A percentile compares a stretch with the other conserved stretches of the same genome.
Evolutionary conservation across 2,329 filamentous ascomycete species (phyloP).

Genomic region (Monosporascus sp.): DNA sequence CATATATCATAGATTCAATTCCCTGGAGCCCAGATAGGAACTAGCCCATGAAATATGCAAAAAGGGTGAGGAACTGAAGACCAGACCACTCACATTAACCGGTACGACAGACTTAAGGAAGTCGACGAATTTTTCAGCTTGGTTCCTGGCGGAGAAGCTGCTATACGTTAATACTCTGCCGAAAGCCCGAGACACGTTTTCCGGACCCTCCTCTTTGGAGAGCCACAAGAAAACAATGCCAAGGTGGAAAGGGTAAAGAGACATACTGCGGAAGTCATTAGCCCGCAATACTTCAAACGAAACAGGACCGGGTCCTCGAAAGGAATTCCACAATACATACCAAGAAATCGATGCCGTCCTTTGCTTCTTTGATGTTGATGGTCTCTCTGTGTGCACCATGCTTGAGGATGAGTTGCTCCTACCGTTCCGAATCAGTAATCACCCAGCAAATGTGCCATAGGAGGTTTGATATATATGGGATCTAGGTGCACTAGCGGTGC

Average conservation of each 20-base stretch:
- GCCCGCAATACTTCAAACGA: neutral
- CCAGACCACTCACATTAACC: conserved; percentile 14
- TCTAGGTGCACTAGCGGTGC: too few relatives aligned
- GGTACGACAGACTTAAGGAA: conserved; percentile 81
- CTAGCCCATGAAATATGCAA: neutral
- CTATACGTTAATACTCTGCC: neutral
- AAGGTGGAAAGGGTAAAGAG: neutral
- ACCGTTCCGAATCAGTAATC: neutral
- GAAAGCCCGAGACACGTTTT: neutral
- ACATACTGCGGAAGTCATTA: neutral
- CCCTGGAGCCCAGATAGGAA: too few relatives aligned
- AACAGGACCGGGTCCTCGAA: neutral
- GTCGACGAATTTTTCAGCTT: conserved; percentile 88
- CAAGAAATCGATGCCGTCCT: conserved; percentile 93
- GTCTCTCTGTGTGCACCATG: conserved; percentile 87
- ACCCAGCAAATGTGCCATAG: neutral
- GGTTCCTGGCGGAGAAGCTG: conserved; percentile 74
- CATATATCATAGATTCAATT: too few relatives aligned
- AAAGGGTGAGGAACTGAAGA: neutral
- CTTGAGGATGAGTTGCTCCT: conserved; percentile 90
- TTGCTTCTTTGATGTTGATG: conserved; percentile 96
- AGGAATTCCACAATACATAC: neutral
- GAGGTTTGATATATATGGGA: too few relatives aligned
- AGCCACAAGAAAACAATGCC: neutral
- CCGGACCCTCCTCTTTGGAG: too few relatives aligned